Conservation (phyloP, 176 grass and related monocot genomes). For the Eragrostis curvula region DNA sequence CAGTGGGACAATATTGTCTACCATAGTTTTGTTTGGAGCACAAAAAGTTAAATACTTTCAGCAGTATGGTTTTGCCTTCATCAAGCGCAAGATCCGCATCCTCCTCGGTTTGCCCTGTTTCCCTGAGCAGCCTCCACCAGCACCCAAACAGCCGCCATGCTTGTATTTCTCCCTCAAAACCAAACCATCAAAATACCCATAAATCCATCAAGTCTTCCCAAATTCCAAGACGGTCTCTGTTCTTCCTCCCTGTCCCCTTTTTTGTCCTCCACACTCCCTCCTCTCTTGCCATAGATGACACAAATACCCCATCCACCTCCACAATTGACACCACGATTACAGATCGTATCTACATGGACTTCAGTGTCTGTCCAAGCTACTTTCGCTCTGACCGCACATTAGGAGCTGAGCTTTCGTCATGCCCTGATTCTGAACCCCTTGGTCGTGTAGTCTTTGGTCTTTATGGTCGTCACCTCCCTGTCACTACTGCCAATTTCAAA, state of each 20-base stretch:
- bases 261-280: constrained; percentile 44
- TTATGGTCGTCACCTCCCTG: constrained; percentile 74
- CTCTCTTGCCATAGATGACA: constrained; percentile 44
- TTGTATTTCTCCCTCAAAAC: constrained; percentile 27
- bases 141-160: constrained; percentile 24
- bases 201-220: constrained; percentile 18
- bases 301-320: constrained; percentile 40
- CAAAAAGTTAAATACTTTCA: constrained; percentile 17
- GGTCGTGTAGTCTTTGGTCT: constrained; percentile 94
- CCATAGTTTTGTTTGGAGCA: neutral
- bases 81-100: constrained; percentile 39
- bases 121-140: constrained; percentile 31
- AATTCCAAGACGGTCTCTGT: constrained; percentile 42
- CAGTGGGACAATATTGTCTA: neutral
- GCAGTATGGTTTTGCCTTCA: constrained; percentile 28
- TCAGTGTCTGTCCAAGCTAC: constrained; percentile 82
- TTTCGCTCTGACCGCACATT: constrained; percentile 75
- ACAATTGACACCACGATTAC: constrained; percentile 59
- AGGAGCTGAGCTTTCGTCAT: constrained; percentile 73
- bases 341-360: constrained; percentile 93
- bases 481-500: constrained; percentile 84
- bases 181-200: constrained; percentile 33
- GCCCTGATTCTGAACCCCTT: constrained; percentile 83
- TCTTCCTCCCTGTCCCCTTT: constrained; percentile 43
- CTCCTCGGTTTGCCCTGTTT: constrained; percentile 22